Evolutionary conservation across 2,329 filamentous ascomycete species (phyloP).

Genomic region (Diaporthe capsici): DNA sequence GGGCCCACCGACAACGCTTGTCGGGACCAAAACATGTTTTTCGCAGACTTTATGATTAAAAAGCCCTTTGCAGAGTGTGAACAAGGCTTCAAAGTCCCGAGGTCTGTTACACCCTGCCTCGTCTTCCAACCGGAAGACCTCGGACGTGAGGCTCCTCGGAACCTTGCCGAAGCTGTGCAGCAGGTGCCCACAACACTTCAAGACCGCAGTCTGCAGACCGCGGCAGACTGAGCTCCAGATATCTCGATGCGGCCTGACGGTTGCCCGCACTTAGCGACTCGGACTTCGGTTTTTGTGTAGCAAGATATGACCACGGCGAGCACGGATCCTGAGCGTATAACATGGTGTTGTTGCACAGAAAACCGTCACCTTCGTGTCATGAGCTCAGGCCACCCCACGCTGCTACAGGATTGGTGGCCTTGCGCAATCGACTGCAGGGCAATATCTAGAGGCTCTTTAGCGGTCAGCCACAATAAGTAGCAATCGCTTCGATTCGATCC

Average conservation of each 20-base stretch:
- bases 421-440: constrained; percentile 13
- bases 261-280: neutral
- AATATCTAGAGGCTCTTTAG: constrained; percentile 32
- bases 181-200: neutral
- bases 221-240: neutral
- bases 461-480: constrained; percentile 6
- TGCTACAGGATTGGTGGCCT: constrained; percentile 24
- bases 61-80: neutral
- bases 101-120: neutral
- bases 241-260: neutral
- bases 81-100: neutral
- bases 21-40: constrained; percentile 1
- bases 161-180: neutral
- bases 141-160: constrained; percentile 19
- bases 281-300: neutral
- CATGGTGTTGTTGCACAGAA: constrained; percentile 1
- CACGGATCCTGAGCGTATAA: neutral
- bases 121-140: neutral
- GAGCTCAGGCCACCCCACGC: neutral
- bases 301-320: neutral
- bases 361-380: neutral
- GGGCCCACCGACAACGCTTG: neutral
- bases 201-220: neutral
- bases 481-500: constrained; percentile 21
- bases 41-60: neutral